Conservation (phyloP, 495 filamentous ascomycete genomes). For the Hypomontagnella submonticulosa region DNA sequence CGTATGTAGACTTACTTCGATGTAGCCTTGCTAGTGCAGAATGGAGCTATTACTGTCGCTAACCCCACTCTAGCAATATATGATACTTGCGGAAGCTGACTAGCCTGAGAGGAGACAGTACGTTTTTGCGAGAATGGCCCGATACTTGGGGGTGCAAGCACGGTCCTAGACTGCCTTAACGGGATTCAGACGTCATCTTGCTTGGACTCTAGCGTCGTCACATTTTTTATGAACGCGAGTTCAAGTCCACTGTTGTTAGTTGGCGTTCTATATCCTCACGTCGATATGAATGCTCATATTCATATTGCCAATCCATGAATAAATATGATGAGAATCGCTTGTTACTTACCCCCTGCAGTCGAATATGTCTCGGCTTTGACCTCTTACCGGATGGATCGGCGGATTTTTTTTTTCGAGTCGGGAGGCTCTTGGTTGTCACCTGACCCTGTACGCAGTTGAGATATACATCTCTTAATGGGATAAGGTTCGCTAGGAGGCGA, state of each 20-base stretch:
- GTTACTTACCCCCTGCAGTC: not conserved
- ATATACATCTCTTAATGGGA: not conserved
- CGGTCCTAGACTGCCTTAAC: not conserved
- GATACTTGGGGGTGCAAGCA: conserved; percentile 2
- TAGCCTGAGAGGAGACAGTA: conserved; percentile 16
- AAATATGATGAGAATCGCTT: conserved; percentile 18
- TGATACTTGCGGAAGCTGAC: conserved; percentile 31
- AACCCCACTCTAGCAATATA: conserved; percentile 32
- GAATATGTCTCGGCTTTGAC: conserved; percentile 9
- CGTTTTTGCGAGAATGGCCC: conserved; percentile 12
- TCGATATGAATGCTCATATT: conserved; percentile 11
- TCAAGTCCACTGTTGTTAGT: conserved; percentile 9
- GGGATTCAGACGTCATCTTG: conserved; percentile 41
- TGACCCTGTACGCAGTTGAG: conserved; percentile 19
- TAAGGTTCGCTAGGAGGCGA: not conserved
- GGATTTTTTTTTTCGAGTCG: conserved; percentile 6
- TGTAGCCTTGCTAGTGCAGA: conserved; percentile 21
- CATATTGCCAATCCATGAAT: conserved; percentile 3
- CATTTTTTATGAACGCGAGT: conserved; percentile 10
- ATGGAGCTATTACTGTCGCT: conserved; percentile 17
- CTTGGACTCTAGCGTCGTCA: conserved; percentile 28
- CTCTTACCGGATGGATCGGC: conserved; percentile 21
- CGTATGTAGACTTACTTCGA: conserved; percentile 7
- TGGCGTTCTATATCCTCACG: conserved; percentile 13
- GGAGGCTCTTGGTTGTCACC: conserved; percentile 25